These are phyloP conservation scores for Pichia sp. DNA, from an alignment of 1,139 yeast species.

Conservation along the genomic window DNA sequence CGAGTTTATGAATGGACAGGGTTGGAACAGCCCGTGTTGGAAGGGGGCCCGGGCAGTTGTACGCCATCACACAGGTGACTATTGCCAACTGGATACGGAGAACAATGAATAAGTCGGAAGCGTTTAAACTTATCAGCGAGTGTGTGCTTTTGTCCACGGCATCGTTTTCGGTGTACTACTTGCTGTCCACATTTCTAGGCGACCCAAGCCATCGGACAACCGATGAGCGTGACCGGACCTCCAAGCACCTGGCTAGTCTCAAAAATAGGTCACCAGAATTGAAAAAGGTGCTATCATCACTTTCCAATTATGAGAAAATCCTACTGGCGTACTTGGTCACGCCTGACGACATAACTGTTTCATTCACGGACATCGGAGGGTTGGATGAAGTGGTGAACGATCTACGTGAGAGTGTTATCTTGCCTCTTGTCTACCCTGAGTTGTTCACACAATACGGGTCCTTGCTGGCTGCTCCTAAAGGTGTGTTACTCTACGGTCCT, in stretches of 20 bases:
- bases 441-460: constrained; percentile 58
- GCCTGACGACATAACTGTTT: constrained; percentile 74
- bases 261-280: constrained; percentile 17
- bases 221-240: constrained; percentile 19
- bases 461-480: constrained; percentile 85
- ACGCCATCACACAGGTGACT: no score
- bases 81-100: neutral
- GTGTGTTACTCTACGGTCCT: constrained; percentile 89
- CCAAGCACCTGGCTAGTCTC: constrained; percentile 16
- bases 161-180: constrained; percentile 19
- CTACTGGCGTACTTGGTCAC: constrained; percentile 75
- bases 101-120: constrained; percentile 18
- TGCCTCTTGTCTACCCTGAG: constrained; percentile 77
- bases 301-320: constrained; percentile 60
- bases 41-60: no score
- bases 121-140: constrained; percentile 19
- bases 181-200: constrained; percentile 16
- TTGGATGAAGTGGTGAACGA: constrained; percentile 78
- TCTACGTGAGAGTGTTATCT: constrained; percentile 78
- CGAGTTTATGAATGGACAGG: neutral
- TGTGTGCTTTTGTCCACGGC: constrained; percentile 20
- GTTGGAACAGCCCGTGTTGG: neutral
- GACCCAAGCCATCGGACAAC: constrained; percentile 18
- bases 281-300: constrained; percentile 12
- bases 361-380: constrained; percentile 85